Evolutionary conservation across 192 early-diverging fungal genomes (phyloP), one percentile per base, ranked within the genome.

Genomic region (Rhizophlyctis rosea): DNA sequence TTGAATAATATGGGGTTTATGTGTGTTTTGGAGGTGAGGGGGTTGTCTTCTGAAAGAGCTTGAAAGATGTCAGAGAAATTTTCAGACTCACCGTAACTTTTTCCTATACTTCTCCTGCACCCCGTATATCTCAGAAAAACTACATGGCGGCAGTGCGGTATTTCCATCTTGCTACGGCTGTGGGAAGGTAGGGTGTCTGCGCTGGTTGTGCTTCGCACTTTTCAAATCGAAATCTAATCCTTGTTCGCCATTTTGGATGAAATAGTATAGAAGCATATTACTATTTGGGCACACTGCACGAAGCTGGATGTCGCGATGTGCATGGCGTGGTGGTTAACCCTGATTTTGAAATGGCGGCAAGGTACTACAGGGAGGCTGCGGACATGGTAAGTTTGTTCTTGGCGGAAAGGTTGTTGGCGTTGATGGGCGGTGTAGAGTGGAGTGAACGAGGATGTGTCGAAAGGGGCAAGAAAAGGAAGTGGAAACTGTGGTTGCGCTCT

Each of bases 211-310:
- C 36, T 57, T 4, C 47, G 30, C 32, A 21, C 5, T 28, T 30
- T 32, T 16, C 55, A 4, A 31, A 11, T 7, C 24, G 34, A 29
- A 3, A 3, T 2, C 30, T 54, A n/a, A 3, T 63, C 31, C 14
- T 7, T n/a, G 59, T 35, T 1, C 7, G 50, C 16, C 23, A 24
- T 7, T 53, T 27, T 51, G n/a, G 14, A 23, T 50, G 1, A 13
- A 61, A 0, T 54, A 77, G 73, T 56, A 69, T 73, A 0, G 80
- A 82, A 44, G 80, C 80, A 29, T 64, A 63, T 9, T 79, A 68
- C 61, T 73, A 82, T 39, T 71, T 82, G 34, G 81, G 71, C 1
- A 61, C 47, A n/a, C 48, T 83, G 57, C 78, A 83, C 39, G 81
- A 83, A 47, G 59, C 39, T 21, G 81, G 81, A 33, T 83, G 78